A percentile compares a stretch with the other conserved stretches of the same genome.
phyloP scores from a whole-genome alignment of 768 basidiomycete genomes.

The Gelatoporia subvermispora region DNA sequence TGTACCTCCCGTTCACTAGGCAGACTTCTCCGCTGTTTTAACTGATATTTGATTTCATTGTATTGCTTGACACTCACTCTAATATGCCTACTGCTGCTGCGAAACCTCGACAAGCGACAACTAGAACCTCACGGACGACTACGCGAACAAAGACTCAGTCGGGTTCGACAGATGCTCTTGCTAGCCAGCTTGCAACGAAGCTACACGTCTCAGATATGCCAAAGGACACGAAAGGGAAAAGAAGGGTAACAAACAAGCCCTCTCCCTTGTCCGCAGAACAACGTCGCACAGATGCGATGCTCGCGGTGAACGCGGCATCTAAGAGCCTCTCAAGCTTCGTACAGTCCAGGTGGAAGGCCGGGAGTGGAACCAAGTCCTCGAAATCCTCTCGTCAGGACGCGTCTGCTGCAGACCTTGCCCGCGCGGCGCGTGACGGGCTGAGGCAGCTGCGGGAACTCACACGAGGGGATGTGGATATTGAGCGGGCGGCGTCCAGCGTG shows the following conservation, averaged over 20 bases:
- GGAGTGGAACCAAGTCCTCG: constrained; percentile 23
- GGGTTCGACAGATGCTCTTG: constrained; percentile 18
- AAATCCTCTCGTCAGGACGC: constrained; percentile 16
- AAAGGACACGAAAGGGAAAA: constrained; percentile 14
- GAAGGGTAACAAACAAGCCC: constrained; percentile 1
- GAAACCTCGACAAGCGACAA: no score
- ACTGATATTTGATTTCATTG: no score
- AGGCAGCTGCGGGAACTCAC: constrained; percentile 39
- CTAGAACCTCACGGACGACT: not conserved
- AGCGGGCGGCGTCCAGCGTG: constrained; percentile 66
- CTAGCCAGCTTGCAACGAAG: constrained; percentile 19
- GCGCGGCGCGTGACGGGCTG: constrained; percentile 42
- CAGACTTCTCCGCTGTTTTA: no score
- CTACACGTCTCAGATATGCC: constrained; percentile 19
- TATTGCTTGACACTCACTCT: no score
- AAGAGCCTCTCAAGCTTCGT: constrained; percentile 48
- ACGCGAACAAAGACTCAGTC: not conserved
- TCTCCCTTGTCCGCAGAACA: constrained; percentile 25
- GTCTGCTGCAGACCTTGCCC: constrained; percentile 31
- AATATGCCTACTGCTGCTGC: no score
- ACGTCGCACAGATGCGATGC: constrained; percentile 48
- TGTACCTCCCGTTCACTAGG: no score
- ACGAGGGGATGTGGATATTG: constrained; percentile 56
- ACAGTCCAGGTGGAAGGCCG: constrained; percentile 58
- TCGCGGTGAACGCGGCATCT: constrained; percentile 55